Evolutionary conservation across 108 stramenopile genomes (phyloP).

Genomic region (Pseudonitzschia multiseries): DNA sequence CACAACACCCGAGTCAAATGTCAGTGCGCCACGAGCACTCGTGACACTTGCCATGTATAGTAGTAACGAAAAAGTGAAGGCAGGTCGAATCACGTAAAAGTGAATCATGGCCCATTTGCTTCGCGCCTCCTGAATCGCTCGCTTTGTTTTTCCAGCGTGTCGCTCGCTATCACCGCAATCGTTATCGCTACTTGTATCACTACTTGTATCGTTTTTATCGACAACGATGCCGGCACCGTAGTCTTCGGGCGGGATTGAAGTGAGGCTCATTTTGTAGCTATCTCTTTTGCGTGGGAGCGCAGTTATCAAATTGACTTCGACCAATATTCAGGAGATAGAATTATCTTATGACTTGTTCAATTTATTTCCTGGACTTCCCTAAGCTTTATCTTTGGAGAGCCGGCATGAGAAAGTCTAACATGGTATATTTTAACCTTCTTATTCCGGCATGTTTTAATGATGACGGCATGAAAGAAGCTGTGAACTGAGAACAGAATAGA

Average conservation of each 20-base stretch:
- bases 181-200: background rate
- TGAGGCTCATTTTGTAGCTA: no score
- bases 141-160: background rate
- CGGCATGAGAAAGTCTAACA: no score
- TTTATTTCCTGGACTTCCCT: no score
- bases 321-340: no score
- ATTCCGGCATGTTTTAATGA: no score
- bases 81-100: slow-evolving; percentile 24
- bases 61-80: slow-evolving; percentile 32
- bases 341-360: no score
- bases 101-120: slow-evolving; percentile 34
- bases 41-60: slow-evolving; percentile 27
- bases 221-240: background rate
- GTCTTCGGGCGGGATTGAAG: background rate
- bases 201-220: background rate
- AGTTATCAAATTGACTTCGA: background rate
- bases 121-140: slow-evolving; percentile 7
- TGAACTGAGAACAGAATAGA: no score
- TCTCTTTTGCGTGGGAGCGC: no score
- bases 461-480: no score
- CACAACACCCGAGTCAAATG: slow-evolving; percentile 20
- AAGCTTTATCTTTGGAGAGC: no score
- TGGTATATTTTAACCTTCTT: no score
- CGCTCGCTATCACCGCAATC: background rate
- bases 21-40: slow-evolving; percentile 6